phyloP scores from a whole-genome alignment of 768 basidiomycete genomes.

The Epithele typhae region DNA sequence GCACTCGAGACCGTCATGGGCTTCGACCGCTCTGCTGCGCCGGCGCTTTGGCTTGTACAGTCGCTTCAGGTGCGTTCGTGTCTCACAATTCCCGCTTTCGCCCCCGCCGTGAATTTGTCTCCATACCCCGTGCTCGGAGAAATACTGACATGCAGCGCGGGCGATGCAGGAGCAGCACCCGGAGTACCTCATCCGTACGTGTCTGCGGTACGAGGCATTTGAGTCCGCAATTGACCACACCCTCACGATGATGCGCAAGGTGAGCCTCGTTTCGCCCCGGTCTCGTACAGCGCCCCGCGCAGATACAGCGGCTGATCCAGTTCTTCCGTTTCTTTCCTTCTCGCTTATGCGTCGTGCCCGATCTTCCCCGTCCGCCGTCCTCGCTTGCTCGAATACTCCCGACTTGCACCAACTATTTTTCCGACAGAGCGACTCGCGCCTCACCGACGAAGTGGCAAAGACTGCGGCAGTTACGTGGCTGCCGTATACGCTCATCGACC shows the following conservation, averaged over 20 bases:
- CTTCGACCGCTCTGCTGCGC: conserved; percentile 50
- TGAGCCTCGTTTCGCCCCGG: conserved; percentile 30
- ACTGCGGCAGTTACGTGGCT: conserved; percentile 68
- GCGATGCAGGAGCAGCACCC: conserved; percentile 59
- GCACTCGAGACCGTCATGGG: conserved; percentile 74
- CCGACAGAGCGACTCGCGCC: conserved; percentile 46
- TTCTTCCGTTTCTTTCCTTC: not conserved
- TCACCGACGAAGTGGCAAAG: conserved; percentile 49
- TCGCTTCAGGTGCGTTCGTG: conserved; percentile 55
- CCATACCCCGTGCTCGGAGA: too few relatives aligned
- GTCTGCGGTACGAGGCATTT: conserved; percentile 74
- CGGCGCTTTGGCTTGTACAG: conserved; percentile 83
- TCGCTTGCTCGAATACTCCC: too few relatives aligned
- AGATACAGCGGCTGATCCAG: conserved; percentile 2
- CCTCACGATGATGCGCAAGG: conserved; percentile 68
- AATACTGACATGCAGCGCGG: too few relatives aligned
- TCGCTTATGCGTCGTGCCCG: too few relatives aligned
- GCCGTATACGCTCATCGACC: conserved; percentile 81
- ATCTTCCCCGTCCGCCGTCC: too few relatives aligned
- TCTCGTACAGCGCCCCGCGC: conserved; percentile 10
- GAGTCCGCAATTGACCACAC: conserved; percentile 74
- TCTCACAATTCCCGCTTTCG: too few relatives aligned
- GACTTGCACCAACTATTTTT: not conserved
- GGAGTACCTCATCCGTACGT: conserved; percentile 78
- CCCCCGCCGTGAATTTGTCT: too few relatives aligned